These are phyloP conservation scores for Phytopythium vexans DNA, from an alignment of 352 stramenopile species.

Conservation along the genomic window DNA sequence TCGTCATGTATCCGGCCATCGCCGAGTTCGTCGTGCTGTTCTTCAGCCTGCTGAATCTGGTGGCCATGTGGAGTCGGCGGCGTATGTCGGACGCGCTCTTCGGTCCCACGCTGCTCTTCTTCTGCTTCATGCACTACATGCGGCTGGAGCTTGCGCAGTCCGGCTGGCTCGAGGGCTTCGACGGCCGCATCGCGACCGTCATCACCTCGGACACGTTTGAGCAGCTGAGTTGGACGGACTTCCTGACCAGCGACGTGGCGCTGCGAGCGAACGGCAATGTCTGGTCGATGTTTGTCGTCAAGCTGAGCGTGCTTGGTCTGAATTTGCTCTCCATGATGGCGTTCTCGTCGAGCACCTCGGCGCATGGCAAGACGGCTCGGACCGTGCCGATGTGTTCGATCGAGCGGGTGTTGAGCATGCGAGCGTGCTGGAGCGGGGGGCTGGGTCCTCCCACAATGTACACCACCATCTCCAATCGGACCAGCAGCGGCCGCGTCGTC, in stretches of 20 bases:
- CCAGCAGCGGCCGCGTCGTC: background rate
- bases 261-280: constrained; percentile 18
- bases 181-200: constrained; percentile 7
- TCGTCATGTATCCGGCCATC: constrained; percentile 29
- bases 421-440: background rate
- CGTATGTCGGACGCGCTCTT: constrained; percentile 3
- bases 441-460: background rate
- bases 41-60: constrained; percentile 20
- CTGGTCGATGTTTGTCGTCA: constrained; percentile 12
- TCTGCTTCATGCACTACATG: constrained; percentile 7
- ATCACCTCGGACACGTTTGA: constrained; percentile 10
- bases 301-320: constrained; percentile 15
- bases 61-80: constrained; percentile 4
- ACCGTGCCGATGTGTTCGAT: background rate
- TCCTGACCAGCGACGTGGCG: constrained; percentile 12
- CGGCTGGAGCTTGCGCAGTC: constrained; percentile 3
- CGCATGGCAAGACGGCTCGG: background rate
- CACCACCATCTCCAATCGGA: background rate
- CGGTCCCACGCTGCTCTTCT: constrained; percentile 6
- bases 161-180: constrained; percentile 9
- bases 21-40: constrained; percentile 20
- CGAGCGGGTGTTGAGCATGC: background rate
- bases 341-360: background rate
- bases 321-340: constrained; percentile 8
- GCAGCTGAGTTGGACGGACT: constrained; percentile 9